These are phyloP conservation scores for Fusarium sambucinum DNA, from an alignment of 2,329 filamentous ascomycete genomes.

Conservation along the genomic window DNA sequence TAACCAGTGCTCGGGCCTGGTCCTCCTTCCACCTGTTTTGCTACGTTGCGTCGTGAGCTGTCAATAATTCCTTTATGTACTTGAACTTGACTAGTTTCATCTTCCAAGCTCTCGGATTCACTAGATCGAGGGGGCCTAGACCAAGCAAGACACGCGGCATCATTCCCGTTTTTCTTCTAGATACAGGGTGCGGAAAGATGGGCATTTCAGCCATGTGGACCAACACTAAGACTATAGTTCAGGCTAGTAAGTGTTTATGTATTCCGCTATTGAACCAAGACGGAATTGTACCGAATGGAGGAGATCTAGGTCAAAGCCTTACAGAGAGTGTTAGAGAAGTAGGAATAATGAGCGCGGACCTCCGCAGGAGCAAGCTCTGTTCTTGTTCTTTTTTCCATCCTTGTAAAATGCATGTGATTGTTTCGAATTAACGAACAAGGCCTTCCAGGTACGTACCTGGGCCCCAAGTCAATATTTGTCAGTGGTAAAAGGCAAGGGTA, in stretches of 20 bases:
- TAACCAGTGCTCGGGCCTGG: not conserved
- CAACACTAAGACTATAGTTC: not conserved
- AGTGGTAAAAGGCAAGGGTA: slow-evolving; percentile 32
- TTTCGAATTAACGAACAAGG: slow-evolving; percentile 8
- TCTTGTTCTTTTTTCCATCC: not conserved
- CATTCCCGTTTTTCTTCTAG: not conserved
- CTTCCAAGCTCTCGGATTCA: slow-evolving; percentile 19
- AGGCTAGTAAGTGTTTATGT: not conserved
- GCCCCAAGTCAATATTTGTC: slow-evolving; percentile 14
- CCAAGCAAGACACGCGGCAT: slow-evolving; percentile 12
- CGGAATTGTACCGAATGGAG: slow-evolving; percentile 35
- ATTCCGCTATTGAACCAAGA: slow-evolving; percentile 10
- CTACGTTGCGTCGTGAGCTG: not conserved
- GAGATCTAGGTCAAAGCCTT: slow-evolving; percentile 7
- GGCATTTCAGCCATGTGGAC: slow-evolving; percentile 25
- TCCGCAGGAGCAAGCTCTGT: not conserved
- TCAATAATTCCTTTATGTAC: not conserved
- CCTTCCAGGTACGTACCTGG: not conserved
- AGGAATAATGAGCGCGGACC: not conserved
- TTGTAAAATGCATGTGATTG: slow-evolving; percentile 40
- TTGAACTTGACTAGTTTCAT: slow-evolving; percentile 18
- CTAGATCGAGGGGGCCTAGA: slow-evolving; percentile 31
- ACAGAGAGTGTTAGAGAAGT: not conserved
- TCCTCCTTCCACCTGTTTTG: not conserved
- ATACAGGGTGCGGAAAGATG: slow-evolving; percentile 33